Evolutionary conservation across 2,329 filamentous ascomycete genomes (phyloP), one percentile per base, ranked within the genome.

Genomic region (Fusarium poae): DNA sequence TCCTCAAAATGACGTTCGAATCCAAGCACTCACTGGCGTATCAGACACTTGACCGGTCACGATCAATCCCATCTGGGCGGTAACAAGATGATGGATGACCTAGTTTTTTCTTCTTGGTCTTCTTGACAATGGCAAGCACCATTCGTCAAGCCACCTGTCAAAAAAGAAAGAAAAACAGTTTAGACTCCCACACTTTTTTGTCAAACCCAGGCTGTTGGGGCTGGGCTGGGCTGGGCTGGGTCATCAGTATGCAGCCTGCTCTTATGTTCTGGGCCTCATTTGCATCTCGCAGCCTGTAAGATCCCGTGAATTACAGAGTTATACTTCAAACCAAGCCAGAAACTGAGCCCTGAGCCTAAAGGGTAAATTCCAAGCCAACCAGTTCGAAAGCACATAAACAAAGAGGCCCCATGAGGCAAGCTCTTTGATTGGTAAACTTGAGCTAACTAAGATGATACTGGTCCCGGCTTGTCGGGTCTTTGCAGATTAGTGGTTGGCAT

Each of bases 61-160:
- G 46, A 68, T 68, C 62, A 57, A 62, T 53, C 55, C 71, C 67
- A 45, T 35, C 57, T 35, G 58, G 62, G 37, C 60, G 69, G 68
- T 71, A 77, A 43, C 60, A 64, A 55, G 66, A 73, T 67, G 76
- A 75, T 75, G 74, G 73, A 72, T 57, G 61, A 74, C 58, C 35
- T 43, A 50, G 42, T 27, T 40, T 63, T 43, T 67, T 76, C 70
- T 79, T 79, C 79, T 73, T n/a, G n/a, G n/a, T n/a, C n/a, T 27
- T 6, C 9, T 27, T 27, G 78, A 69, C 77, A 78, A 79, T 79
- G 73, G 71, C 69, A 57, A 15, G 20, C 13, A n/a, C 29, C 20
- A 35, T 42, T 62, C 42, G 53, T 48, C 55, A 57, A 66, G 60
- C 57, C 57, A 67, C 60, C 45, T 34, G 44, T 56, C 5, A 27